These are phyloP conservation scores for Boechera divaricarpa DNA, from an alignment of 345 rosid species.

Conservation along the genomic window DNA sequence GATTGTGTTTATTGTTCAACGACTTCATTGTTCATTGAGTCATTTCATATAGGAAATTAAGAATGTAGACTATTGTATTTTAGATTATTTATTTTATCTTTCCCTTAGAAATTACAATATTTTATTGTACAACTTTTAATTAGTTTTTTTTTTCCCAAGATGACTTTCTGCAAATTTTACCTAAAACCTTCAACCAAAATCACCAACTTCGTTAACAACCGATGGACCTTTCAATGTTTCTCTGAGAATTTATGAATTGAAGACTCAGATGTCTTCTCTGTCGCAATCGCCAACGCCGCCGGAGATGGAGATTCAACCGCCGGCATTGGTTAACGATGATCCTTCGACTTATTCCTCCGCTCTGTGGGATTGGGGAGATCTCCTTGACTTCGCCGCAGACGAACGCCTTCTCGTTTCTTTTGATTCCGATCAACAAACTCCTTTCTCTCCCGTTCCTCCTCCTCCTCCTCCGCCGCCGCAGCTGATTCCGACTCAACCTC, in stretches of 20 bases:
- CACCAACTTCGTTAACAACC: constrained; percentile 46
- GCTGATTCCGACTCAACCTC: constrained; percentile 28
- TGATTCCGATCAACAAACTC: constrained; percentile 43
- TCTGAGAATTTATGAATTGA: constrained; percentile 21
- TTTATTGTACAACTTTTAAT: neutral
- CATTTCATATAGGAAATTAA: neutral
- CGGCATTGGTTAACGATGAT: constrained; percentile 48
- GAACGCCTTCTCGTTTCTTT: constrained; percentile 58
- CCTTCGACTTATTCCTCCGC: constrained; percentile 50
- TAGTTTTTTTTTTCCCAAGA: neutral
- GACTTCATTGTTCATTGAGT: constrained; percentile 18
- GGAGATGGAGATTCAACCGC: constrained; percentile 54
- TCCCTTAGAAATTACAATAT: neutral
- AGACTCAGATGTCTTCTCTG: constrained; percentile 35
- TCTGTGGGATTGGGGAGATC: constrained; percentile 85
- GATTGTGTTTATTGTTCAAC: constrained; percentile 24
- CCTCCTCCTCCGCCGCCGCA: constrained; percentile 32
- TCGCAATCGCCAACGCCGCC: constrained; percentile 37
- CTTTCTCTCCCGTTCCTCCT: constrained; percentile 28
- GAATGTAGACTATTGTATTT: neutral
- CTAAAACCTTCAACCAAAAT: constrained; percentile 44
- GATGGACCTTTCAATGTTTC: constrained; percentile 11
- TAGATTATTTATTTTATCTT: constrained; percentile 18
- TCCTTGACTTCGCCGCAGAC: constrained; percentile 76
- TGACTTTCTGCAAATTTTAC: constrained; percentile 27